Evolutionary conservation across 441 rosid species (phyloP), one percentile per base, ranked within the genome.

Genomic region (Hypseocharis bilobata): DNA sequence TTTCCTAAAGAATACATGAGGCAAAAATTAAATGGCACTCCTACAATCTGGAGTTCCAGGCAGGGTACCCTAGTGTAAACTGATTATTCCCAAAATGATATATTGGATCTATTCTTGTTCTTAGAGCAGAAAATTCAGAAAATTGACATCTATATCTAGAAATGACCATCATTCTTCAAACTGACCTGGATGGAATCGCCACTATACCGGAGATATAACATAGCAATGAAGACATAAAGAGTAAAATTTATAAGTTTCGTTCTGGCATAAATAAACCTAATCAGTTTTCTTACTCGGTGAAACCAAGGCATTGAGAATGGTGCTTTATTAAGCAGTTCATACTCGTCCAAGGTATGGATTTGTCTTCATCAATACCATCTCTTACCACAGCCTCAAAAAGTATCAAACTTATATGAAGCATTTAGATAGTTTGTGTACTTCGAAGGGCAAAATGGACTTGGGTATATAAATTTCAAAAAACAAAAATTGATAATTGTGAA

Each of bases 81-180:
- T n/a, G n/a, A n/a, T n/a, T 7, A 11, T 6, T 38, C 23, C 20
- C 6, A 28, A 25, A 54, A 57, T 29, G 59, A 34, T 36, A 27
- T 25, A 65, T 25, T 27, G 22, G 19, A 34, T 54, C 20, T 40
- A 29, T 61, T 27, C 16, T 42, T 17, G 45, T 47, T 55, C 52
- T 34, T 6, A 8, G 10, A 34, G 29, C 42, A 20, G 44, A 34
- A 49, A 30, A 34, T 22, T 32, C 6, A 59, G 62, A 44, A 32
- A 40, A 11, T 30, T 20, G 64, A 62, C 10, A 22, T 69, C 17
- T 0, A 23, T 57, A 63, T 51, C 58, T 1, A 6, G 62, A 51
- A 47, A 61, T 29, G 8, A 36, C 34, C 66, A 45, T 26, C 60
- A 67, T 42, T 28, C 14, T 54, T 73, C 64, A 14, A 64, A 16